Evolutionary conservation across 495 filamentous ascomycete genomes (phyloP), one percentile per base, ranked within the genome.

Genomic region (Darksidea phi): DNA sequence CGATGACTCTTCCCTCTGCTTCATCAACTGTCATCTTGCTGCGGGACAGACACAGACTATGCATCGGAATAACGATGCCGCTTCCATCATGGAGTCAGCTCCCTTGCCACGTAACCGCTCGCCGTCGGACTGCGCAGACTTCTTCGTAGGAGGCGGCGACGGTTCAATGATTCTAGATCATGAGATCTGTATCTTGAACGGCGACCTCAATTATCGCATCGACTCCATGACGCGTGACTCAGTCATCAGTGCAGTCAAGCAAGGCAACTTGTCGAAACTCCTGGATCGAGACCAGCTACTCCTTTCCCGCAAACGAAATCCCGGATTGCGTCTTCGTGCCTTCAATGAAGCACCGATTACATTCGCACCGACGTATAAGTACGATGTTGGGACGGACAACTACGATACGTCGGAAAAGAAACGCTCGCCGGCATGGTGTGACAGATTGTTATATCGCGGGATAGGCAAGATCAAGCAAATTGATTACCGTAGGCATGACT

Each of bases 191-290:
- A 85, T 98, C 50, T 74, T 97, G 18, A 97, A 97, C 70, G 94
- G 94, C 17, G 94, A 98, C 70, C 83, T 98, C 43, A 98, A 98
- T 72, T 98, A 98, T 75, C 91, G 94, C 41, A 97, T 98, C 68
- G 94, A 98, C 72, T 87, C 91, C n/a, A 96, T 97, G 80, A 86
- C 88, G 18, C 88, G 94, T 10, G 88, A 97, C 67, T 88, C 88
- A 7, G 91, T 97, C 36, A 88, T 98, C 50, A 86, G 86, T 54
- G 89, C 88, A 0, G 79, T 97, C 51, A 87, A 86, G 42, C 76
- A 84, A 47, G 85, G 86, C 61, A 95, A 97, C 66, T 80, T 97
- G 2, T 61, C 75, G n/a, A 94, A 96, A 71, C 82, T 97, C n/a
- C 81, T 98, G 0, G 94, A 97, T 43, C 85, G 95, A 37, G 94